Conservation (phyloP, 1,284 basidiomycete genomes). For the Ceratobasidium sp. region DNA sequence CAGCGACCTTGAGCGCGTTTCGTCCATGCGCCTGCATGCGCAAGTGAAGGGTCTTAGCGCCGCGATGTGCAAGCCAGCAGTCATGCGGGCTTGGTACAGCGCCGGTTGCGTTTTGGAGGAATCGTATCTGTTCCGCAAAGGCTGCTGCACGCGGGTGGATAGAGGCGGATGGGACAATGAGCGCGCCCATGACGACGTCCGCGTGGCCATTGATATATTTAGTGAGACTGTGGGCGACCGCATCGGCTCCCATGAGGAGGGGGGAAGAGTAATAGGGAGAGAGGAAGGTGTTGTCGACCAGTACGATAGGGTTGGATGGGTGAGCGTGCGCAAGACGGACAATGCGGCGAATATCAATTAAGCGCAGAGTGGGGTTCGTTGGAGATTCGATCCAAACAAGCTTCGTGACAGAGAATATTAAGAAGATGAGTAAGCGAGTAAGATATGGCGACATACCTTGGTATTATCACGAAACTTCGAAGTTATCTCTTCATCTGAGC, state of each 20-base stretch:
- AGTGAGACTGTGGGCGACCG: slow-evolving; percentile 83
- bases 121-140: slow-evolving; percentile 73
- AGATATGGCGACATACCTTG: slow-evolving; percentile 65
- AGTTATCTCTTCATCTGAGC: slow-evolving; percentile 74
- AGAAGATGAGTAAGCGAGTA: slow-evolving; percentile 15
- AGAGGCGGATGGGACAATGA: slow-evolving; percentile 71
- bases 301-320: slow-evolving; percentile 73
- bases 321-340: slow-evolving; percentile 71
- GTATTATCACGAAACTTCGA: slow-evolving; percentile 81
- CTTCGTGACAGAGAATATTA: slow-evolving; percentile 59
- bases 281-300: slow-evolving; percentile 94
- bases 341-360: slow-evolving; percentile 82
- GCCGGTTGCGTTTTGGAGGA: slow-evolving; percentile 93
- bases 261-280: slow-evolving; percentile 94
- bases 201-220: slow-evolving; percentile 97
- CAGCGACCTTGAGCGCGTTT: slow-evolving; percentile 85
- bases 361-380: slow-evolving; percentile 93
- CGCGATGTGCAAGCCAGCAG: slow-evolving; percentile 91
- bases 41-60: slow-evolving; percentile 90
- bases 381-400: slow-evolving; percentile 98
- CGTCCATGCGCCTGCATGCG: slow-evolving; percentile 89
- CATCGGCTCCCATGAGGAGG: slow-evolving; percentile 85
- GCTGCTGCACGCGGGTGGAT: slow-evolving; percentile 60
- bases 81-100: slow-evolving; percentile 92
- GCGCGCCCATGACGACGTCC: slow-evolving; percentile 89